A percentile compares a stretch with the other conserved stretches of the same genome.
Evolutionary conservation across 352 stramenopile genomes (phyloP).

Genomic region (Phytophthora cryptogea): DNA sequence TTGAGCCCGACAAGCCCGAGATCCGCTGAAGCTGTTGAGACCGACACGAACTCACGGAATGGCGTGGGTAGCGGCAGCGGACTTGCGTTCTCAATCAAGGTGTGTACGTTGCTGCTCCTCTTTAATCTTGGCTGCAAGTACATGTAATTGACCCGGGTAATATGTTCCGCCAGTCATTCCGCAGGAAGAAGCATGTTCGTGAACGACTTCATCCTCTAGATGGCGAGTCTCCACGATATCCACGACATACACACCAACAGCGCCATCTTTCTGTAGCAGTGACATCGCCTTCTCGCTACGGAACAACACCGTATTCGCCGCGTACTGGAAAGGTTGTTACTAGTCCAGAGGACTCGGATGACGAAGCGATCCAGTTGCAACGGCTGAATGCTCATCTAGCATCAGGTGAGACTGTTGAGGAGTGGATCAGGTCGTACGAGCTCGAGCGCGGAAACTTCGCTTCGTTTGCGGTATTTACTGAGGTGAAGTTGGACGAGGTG

Average conservation of each 20-base stretch:
- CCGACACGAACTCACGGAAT: conserved; percentile 10
- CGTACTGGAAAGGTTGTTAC: conserved; percentile 6
- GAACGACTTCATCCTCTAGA: conserved; percentile 52
- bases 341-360: conserved; percentile 23
- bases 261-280: conserved; percentile 24
- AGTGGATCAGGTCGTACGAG: conserved; percentile 79
- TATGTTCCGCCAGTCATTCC: conserved; percentile 39
- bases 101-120: conserved; percentile 7
- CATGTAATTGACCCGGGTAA: not conserved
- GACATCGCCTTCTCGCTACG: conserved; percentile 14
- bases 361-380: conserved; percentile 47
- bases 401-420: conserved; percentile 49
- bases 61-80: conserved; percentile 15
- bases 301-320: conserved; percentile 10
- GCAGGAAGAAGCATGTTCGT: conserved; percentile 54
- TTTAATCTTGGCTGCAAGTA: not conserved
- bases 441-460: conserved; percentile 64
- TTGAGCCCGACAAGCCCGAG: conserved; percentile 14
- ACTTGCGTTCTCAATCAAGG: conserved; percentile 31
- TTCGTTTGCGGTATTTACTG: conserved; percentile 78
- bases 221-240: conserved; percentile 21
- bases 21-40: conserved; percentile 6
- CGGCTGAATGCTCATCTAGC: conserved; percentile 44
- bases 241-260: conserved; percentile 19
- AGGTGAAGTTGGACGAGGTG: conserved; percentile 83